Base-by-base conservation (phyloP, 805 yeast genomes). In the Candida cerambycidarum region DNA sequence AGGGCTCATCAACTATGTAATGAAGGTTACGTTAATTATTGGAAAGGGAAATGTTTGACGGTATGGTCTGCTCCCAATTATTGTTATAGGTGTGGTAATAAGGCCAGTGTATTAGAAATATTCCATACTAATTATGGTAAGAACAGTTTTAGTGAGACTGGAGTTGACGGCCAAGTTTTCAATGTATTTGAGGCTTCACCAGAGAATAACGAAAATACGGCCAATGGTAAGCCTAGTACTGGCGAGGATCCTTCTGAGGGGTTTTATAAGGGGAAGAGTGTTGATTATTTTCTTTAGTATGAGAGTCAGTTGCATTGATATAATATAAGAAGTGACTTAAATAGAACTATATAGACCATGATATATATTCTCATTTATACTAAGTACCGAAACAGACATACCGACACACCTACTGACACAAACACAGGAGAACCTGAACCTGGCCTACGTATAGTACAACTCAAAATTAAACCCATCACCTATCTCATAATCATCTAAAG, bases 51-150 rank as follows among this genome's bases (percentile, higher is more conserved):
- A 48, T 87, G 95, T 35, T 83, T 95, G 28, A 93, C 99, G 0
- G 98, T 93, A 6, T 93, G 99, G 99, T 83, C 93, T 0, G 99
- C 99, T 0, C 99, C 99, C 0, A 93, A 93, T 59, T 93, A 93
- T 59, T 93, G 99, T 59, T 93, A 93, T 57, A 64, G 99, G 47
- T 93, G 99, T 62, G 99, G 99, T 0, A 93, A 93, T 59, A 81
- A 89, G 59, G 99, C 99, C 4, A 86, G 96, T n/a, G 90, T 93
- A n/a, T 72, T 93, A 48, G 99, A 93, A 61, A 80, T 93, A 4
- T 59, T 61, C 43, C 76, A 76, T 50, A 61, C 73, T 34, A 78
- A 76, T 52, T 79, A 77, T 45, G 34, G 44, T n/a, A 44, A 42
- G 25, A 15, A 25, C 6, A 23, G 31, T 27, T 40, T 30, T 12